phyloP scores from a whole-genome alignment of 768 basidiomycete species.

The Mycena capillaripes region DNA sequence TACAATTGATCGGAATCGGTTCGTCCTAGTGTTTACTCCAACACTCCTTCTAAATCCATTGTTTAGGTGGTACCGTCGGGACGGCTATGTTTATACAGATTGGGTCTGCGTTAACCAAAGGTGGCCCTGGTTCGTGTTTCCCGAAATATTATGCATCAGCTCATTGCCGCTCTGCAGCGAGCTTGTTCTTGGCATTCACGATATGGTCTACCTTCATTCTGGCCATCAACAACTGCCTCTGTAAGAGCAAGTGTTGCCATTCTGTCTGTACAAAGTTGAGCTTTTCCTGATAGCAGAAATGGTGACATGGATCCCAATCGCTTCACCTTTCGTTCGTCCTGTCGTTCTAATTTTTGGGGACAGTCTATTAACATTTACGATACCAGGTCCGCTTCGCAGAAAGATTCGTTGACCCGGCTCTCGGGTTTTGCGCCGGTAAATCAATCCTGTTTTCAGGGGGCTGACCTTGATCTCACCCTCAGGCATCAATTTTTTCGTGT shows the following conservation, averaged over 20 bases:
- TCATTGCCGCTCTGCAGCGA: slow-evolving; percentile 47
- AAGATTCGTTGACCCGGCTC: slow-evolving; percentile 68
- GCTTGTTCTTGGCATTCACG: slow-evolving; percentile 64
- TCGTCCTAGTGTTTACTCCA: background rate
- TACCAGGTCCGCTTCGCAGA: slow-evolving; percentile 69
- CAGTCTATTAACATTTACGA: background rate
- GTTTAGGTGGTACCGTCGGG: slow-evolving; percentile 73
- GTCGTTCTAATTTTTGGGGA: background rate
- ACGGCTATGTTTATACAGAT: slow-evolving; percentile 84
- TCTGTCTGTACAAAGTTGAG: slow-evolving; percentile 20
- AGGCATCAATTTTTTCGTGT: slow-evolving; percentile 73
- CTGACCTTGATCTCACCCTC: no score
- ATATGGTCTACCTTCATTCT: slow-evolving; percentile 65
- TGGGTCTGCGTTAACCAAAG: slow-evolving; percentile 68
- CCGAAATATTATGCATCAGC: background rate
- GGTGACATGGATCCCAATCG: slow-evolving; percentile 86
- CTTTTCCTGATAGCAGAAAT: slow-evolving; percentile 72
- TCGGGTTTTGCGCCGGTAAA: slow-evolving; percentile 69
- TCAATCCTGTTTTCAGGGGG: no score
- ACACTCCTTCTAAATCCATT: slow-evolving; percentile 8
- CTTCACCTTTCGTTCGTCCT: slow-evolving; percentile 75
- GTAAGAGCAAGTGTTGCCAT: slow-evolving; percentile 39
- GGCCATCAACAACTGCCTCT: slow-evolving; percentile 62
- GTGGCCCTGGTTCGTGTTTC: slow-evolving; percentile 69
- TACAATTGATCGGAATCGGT: slow-evolving; percentile 64